phyloP scores from a whole-genome alignment of 768 basidiomycete species.

The Lentinula aciculospora region DNA sequence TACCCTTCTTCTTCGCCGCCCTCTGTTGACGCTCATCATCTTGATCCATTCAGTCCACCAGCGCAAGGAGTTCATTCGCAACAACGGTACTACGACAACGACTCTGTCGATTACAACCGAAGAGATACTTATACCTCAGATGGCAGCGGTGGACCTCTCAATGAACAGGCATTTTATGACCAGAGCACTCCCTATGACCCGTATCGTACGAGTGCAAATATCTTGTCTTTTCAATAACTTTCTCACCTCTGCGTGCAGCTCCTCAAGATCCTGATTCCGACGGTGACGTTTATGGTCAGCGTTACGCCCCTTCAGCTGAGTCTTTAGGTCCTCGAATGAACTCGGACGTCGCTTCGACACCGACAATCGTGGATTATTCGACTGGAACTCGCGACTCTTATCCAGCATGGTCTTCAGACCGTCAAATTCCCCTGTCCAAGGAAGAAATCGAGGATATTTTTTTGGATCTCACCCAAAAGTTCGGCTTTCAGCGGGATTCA shows the following conservation, averaged over 20 bases:
- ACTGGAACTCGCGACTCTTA: conserved; percentile 74
- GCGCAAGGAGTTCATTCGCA: conserved; percentile 26
- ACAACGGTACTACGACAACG: conserved; percentile 64
- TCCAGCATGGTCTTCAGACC: conserved; percentile 90
- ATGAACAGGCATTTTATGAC: conserved; percentile 66
- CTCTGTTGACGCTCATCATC: conserved; percentile 51
- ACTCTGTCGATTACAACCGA: conserved; percentile 62
- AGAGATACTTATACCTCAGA: conserved; percentile 68
- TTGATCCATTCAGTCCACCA: conserved; percentile 57
- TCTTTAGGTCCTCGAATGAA: conserved; percentile 61
- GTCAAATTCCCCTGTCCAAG: conserved; percentile 94
- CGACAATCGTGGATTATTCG: conserved; percentile 64
- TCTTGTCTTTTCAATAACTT: conserved; percentile 10
- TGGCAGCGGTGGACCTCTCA: conserved; percentile 54
- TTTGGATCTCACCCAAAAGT: conserved; percentile 95
- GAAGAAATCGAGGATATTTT: conserved; percentile 99
- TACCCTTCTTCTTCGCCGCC: conserved; percentile 55
- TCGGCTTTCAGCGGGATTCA: conserved; percentile 94
- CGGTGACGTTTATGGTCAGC: conserved; percentile 61
- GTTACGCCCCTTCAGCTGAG: conserved; percentile 70
- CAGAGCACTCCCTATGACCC: conserved; percentile 55
- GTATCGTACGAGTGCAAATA: conserved; percentile 40
- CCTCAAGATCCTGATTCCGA: conserved; percentile 85
- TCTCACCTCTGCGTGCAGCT: conserved; percentile 35
- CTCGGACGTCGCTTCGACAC: conserved; percentile 66